Base-by-base conservation (phyloP, 2,329 filamentous ascomycete genomes). In the Talaromyces sp. region DNA sequence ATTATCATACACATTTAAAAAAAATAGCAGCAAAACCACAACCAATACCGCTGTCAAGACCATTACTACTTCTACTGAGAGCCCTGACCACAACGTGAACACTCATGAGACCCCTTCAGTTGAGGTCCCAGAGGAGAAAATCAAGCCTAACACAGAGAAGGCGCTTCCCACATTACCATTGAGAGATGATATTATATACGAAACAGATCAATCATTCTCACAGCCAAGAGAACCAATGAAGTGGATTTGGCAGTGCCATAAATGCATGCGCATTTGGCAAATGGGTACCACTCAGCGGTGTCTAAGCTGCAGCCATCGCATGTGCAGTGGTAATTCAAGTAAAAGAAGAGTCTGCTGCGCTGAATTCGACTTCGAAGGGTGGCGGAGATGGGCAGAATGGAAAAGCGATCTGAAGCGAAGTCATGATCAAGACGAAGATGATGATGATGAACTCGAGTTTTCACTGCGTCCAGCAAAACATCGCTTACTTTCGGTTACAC, bases 161-260 rank as follows among this genome's bases (percentile, higher is more conserved):
- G 35, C 17, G 6, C 35, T 38, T 8, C 14, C 35, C 35, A 2
- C 35, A 6, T 9, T 38, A n/a, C 35, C 14, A n/a, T 38, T 38
- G 17, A n/a, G 5, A 8, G 17, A n/a, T 35, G 12, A 35, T 5
- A 43, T 43, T 14, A 21, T n/a, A 43, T 7, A 21, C 10, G 43
- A 46, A 19, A 8, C 21, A 2, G 19, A 9, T 3, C 19, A 10
- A 4, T 21, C 19, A 46, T 11, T 11, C 43, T 46, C 43, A 2
- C 4, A 35, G 48, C 55, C 29, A 52, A 35, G 50, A n/a, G 11
- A 43, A 11, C 61, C 61, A n/a, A 17, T 38, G 12, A n/a, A 31
- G 21, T 84, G 81, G 81, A 69, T 80, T 35, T 84, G 82, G 82
- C 74, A 76, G 63, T 84, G 82, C 66, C 82, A 84, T 66, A 67